Conservation (phyloP, 768 basidiomycete genomes). For the Amanita polypyramis region DNA sequence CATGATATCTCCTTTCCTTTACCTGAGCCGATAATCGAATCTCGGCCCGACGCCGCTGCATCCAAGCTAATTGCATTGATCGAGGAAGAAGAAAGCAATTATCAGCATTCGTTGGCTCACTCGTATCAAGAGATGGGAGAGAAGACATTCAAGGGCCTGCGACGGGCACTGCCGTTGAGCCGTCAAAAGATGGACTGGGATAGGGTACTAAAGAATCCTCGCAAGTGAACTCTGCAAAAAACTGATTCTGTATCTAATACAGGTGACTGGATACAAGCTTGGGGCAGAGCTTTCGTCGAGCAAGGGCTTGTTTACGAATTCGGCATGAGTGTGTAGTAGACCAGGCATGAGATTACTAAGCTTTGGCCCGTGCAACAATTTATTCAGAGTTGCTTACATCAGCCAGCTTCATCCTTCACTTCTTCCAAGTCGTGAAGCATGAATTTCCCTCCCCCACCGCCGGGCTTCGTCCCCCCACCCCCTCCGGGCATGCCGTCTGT, state of each 20-base stretch:
- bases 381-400: conserved; percentile 26
- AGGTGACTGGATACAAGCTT: conserved; percentile 57
- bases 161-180: conserved; percentile 86
- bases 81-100: conserved; percentile 67
- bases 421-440: conserved; percentile 26
- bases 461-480: conserved; percentile 38
- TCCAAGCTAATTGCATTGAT: conserved; percentile 74
- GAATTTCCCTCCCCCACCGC: conserved; percentile 50
- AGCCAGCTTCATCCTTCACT: conserved; percentile 25
- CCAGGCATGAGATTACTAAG: background rate
- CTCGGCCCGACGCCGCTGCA: conserved; percentile 40
- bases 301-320: conserved; percentile 40
- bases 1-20: conserved; percentile 57
- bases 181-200: conserved; percentile 96
- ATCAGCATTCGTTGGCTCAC: conserved; percentile 72
- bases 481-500: conserved; percentile 43
- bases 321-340: conserved; percentile 12
- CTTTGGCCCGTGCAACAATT: conserved; percentile 29
- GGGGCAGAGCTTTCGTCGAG: conserved; percentile 67
- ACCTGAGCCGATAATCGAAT: conserved; percentile 45
- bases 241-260: background rate
- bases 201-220: conserved; percentile 37
- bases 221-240: background rate
- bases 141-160: conserved; percentile 84
- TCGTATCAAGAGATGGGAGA: conserved; percentile 87